Percentiles rank a stretch among this genome's conserved stretches.
Evolutionary conservation across 345 rosid species (phyloP).

Genomic region (Raphanus raphanistrum): DNA sequence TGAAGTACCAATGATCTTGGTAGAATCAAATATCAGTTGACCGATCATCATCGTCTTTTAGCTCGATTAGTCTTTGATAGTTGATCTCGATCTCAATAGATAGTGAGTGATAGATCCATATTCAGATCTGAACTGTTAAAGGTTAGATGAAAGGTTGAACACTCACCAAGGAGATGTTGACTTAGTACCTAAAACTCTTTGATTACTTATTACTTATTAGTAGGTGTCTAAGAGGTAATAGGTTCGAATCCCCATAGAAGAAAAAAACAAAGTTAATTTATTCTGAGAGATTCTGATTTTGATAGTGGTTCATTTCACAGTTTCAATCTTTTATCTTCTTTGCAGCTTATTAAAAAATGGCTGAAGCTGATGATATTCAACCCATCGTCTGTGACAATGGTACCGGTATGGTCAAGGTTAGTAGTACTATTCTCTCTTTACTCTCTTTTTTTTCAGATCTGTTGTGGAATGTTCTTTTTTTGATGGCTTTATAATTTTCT

Average conservation of each 20-base stretch:
- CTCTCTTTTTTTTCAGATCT: neutral
- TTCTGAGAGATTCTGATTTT: neutral
- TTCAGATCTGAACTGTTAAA: conserved; percentile 8
- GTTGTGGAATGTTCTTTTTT: conserved; percentile 3
- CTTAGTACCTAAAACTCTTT: too few relatives aligned
- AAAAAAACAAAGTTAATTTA: too few relatives aligned
- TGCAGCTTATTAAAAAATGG: conserved; percentile 42
- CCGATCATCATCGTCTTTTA: conserved; percentile 2
- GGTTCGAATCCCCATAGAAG: too few relatives aligned
- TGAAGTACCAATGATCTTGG: neutral
- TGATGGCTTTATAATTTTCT: neutral
- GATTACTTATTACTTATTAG: too few relatives aligned
- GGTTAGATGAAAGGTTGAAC: neutral
- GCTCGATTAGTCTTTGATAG: neutral
- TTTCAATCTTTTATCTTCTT: neutral
- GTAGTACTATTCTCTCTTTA: neutral
- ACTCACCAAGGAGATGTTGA: too few relatives aligned
- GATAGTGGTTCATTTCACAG: neutral
- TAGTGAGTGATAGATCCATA: conserved; percentile 15
- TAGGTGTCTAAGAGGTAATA: too few relatives aligned
- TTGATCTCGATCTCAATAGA: neutral
- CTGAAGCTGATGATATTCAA: conserved; percentile 45
- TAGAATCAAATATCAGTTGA: conserved; percentile 4
- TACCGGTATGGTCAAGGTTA: conserved; percentile 45
- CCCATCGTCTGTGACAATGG: conserved; percentile 50